Base-by-base conservation (phyloP, 257 asterid species). In the Ilex asprella region DNA sequence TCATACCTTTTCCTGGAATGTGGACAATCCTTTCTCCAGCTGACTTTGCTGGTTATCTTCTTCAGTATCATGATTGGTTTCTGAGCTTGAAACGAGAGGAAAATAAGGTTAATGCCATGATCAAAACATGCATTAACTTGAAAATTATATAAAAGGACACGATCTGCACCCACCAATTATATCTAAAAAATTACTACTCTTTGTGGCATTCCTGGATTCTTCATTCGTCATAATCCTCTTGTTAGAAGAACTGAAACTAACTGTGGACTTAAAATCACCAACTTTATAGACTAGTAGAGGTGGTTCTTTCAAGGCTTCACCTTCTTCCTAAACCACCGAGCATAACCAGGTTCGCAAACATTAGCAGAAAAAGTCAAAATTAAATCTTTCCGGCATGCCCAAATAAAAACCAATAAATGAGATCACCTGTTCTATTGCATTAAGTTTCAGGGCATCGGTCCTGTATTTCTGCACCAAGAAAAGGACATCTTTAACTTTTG, bases 351-450 rank as follows among this genome's bases (percentile, higher is more conserved):
- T 56, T n/a, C 60, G 67, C 27, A 21, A 21, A 3, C 10, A 53
- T 53, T 43, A 70, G 54, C 55, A 57, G 43, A 39, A 61, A 63
- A 56, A 66, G 12, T 41, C 55, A 72, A 43, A 50, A 2, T 9
- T 30, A 32, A 43, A 30, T 44, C 13, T 47, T 43, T 15, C 31
- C 10, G 15, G 46, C 21, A 53, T 65, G 43, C 51, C 44, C 31
- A 13, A 10, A 55, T 59, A 67, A 49, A 27, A 64, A 12, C 30
- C 15, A 62, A 44, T 46, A 54, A 39, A 43, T 39, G 62, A 6
- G 35, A 60, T 68, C 75, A 92, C 97, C 97, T 83, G 89, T 73
- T 83, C 82, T 46, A 86, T 56, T 68, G 93, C 84, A 69, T 66
- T 73, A 49, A 84, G 79, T 31, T 74, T 63, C 43, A 81, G 95